Evolutionary conservation across 2,329 filamentous ascomycete species (phyloP).

Genomic region (Tolypocladium ophioglossoides): DNA sequence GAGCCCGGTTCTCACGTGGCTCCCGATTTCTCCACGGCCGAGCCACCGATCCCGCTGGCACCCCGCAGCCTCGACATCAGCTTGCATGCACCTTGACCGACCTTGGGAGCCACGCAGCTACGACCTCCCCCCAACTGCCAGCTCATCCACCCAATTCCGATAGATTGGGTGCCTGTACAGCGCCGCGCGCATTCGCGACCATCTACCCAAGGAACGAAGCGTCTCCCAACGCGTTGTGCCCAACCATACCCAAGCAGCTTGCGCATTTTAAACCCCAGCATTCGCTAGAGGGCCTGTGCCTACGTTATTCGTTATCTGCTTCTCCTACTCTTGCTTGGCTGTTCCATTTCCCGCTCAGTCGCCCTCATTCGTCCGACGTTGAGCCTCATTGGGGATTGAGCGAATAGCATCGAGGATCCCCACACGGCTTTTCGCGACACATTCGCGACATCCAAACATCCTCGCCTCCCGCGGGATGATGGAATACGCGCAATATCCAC

Average conservation of each 20-base stretch:
- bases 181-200: conserved; percentile 29
- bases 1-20: conserved; percentile 30
- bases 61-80: conserved; percentile 31
- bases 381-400: conserved; percentile 3
- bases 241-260: conserved; percentile 28
- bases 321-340: conserved; percentile 5
- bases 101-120: conserved; percentile 40
- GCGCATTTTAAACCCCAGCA: conserved; percentile 20
- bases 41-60: conserved; percentile 19
- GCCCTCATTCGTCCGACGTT: conserved; percentile 9
- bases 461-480: conserved; percentile 40
- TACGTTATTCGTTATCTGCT: conserved; percentile 13
- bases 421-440: conserved; percentile 8
- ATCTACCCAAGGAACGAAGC: conserved; percentile 28
- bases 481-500: conserved; percentile 68
- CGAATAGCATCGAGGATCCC: conserved; percentile 13
- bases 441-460: conserved; percentile 12
- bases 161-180: conserved; percentile 41
- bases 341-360: conserved; percentile 3
- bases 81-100: conserved; percentile 49
- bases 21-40: conserved; percentile 21
- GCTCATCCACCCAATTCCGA: conserved; percentile 51
- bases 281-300: conserved; percentile 13
- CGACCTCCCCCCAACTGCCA: conserved; percentile 40
- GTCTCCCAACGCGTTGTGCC: conserved; percentile 29